Conservation (phyloP, 116 monocot species). For the Phalaenopsis hybrid region DNA sequence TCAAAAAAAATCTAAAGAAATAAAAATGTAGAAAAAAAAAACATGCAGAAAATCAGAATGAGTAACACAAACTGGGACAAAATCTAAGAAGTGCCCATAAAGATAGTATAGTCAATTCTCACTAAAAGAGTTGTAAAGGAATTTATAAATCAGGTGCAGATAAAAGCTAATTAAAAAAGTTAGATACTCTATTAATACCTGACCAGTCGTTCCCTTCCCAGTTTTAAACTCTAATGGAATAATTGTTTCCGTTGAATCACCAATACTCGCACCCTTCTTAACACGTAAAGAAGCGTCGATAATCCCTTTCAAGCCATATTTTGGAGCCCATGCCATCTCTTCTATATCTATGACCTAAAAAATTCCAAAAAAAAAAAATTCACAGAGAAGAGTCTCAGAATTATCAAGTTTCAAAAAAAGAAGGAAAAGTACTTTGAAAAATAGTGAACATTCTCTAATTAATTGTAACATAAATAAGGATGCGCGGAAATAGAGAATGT, state of each 20-base stretch:
- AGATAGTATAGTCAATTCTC: neutral
- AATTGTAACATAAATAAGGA: neutral
- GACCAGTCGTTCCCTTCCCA: constrained; percentile 80
- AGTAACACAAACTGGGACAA: neutral
- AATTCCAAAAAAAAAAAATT: neutral
- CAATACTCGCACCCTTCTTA: constrained; percentile 31
- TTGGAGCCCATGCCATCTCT: constrained; percentile 91
- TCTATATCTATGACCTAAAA: constrained; percentile 91
- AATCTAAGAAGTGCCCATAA: neutral
- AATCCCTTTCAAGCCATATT: constrained; percentile 91
- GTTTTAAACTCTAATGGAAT: constrained; percentile 93
- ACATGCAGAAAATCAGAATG: neutral
- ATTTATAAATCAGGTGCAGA: neutral
- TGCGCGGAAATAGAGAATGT: neutral
- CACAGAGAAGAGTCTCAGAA: neutral
- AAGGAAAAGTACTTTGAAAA: neutral
- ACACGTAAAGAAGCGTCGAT: constrained; percentile 85
- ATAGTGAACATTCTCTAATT: neutral
- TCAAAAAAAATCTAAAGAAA: neutral
- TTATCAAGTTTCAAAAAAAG: neutral
- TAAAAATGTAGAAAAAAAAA: neutral
- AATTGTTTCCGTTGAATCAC: constrained; percentile 44
- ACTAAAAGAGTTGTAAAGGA: neutral
- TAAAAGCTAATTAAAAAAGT: neutral
- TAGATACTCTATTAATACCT: constrained; percentile 29